phyloP scores from a whole-genome alignment of 495 filamentous ascomycete species.

The Penicillium atrosanguineum region DNA sequence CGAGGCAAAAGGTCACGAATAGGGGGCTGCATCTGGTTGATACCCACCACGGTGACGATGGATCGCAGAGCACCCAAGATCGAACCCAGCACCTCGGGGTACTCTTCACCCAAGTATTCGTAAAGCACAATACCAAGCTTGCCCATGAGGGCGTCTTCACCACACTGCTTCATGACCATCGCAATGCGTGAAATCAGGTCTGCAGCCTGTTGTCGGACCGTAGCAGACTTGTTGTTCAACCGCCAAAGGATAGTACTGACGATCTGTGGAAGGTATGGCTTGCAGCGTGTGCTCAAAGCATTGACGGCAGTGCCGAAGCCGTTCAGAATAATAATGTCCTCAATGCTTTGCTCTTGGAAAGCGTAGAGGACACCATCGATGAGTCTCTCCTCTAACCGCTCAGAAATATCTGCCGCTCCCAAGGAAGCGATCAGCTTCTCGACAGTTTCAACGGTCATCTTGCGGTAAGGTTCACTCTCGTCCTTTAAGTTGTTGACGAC shows the following conservation, averaged over 20 bases:
- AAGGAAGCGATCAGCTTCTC: constrained; percentile 93
- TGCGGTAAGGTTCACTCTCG: constrained; percentile 95
- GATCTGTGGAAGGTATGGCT: constrained; percentile 94
- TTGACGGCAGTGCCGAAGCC: constrained; percentile 99
- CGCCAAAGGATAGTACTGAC: constrained; percentile 96
- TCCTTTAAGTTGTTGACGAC: constrained; percentile 96
- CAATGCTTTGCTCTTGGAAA: constrained; percentile 98
- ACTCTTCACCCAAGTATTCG: constrained; percentile 98
- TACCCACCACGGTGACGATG: constrained; percentile 97
- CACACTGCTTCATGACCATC: constrained; percentile 98
- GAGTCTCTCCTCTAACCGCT: constrained; percentile 85
- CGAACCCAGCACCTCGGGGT: constrained; percentile 95
- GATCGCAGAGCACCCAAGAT: constrained; percentile 93
- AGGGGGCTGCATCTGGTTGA: constrained; percentile 98
- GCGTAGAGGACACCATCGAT: constrained; percentile 96
- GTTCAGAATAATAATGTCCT: constrained; percentile 94
- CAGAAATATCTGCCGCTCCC: constrained; percentile 90
- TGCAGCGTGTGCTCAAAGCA: constrained; percentile 88
- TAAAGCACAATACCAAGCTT: constrained; percentile 97
- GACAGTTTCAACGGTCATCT: constrained; percentile 98
- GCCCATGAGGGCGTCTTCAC: constrained; percentile 91
- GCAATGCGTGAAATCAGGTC: constrained; percentile 96
- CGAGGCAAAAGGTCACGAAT: constrained; percentile 95
- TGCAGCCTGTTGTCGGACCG: constrained; percentile 94
- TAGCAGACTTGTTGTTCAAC: constrained; percentile 94